Evolutionary conservation across 768 basidiomycete genomes (phyloP).

Genomic region (Mycena filopes): DNA sequence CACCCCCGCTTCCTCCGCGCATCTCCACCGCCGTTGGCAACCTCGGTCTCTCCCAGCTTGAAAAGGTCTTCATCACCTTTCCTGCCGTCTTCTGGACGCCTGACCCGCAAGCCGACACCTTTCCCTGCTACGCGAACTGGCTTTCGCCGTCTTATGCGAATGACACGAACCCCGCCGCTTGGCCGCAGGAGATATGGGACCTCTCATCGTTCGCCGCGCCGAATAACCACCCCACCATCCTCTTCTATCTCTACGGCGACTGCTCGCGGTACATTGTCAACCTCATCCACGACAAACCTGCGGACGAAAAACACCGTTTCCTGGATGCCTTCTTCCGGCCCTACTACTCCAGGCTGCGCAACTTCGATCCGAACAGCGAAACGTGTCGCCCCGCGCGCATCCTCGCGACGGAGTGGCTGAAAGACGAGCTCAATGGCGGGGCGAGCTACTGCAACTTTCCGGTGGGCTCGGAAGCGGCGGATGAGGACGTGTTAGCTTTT

Average conservation of each 20-base stretch:
- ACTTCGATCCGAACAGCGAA: constrained; percentile 22
- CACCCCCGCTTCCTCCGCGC: constrained; percentile 26
- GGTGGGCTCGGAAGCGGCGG: constrained; percentile 30
- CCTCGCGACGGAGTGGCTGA: constrained; percentile 34
- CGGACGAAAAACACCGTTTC: constrained; percentile 30
- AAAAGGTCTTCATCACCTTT: constrained; percentile 38
- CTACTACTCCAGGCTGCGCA: constrained; percentile 34
- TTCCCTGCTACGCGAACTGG: constrained; percentile 34
- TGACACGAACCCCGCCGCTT: constrained; percentile 34
- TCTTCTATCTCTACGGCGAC: constrained; percentile 35
- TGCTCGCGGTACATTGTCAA: constrained; percentile 34
- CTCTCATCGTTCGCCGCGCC: constrained; percentile 34
- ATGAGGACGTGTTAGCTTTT: constrained; percentile 34
- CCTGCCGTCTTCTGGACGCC: constrained; percentile 33
- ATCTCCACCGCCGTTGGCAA: constrained; percentile 31
- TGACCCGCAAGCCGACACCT: constrained; percentile 28
- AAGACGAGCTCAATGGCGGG: constrained; percentile 30
- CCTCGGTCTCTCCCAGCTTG: constrained; percentile 35
- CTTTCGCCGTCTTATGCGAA: constrained; percentile 30
- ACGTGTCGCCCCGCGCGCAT: constrained; percentile 27
- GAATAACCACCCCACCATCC: constrained; percentile 35
- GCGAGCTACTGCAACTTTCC: constrained; percentile 37
- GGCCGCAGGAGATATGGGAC: constrained; percentile 38
- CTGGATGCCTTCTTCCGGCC: constrained; percentile 33
- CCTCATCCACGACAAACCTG: constrained; percentile 29